phyloP scores from a whole-genome alignment of 2,329 filamentous ascomycete genomes.

The Dothiorella sarmentorum region DNA sequence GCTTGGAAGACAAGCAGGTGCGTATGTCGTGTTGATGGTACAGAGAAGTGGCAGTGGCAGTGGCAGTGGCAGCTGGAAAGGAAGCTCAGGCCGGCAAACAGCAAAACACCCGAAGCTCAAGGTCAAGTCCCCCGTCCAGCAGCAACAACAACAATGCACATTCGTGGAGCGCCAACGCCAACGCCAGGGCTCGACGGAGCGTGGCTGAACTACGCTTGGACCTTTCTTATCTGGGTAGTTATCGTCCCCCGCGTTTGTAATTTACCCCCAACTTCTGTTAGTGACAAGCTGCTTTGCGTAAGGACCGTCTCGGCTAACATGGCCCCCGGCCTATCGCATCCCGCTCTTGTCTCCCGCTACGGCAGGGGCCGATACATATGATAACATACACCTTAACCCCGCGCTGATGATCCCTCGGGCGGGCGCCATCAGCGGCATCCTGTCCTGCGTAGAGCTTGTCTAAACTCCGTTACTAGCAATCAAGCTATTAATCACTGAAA shows the following conservation, averaged over 20 bases:
- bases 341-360: background rate
- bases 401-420: background rate
- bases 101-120: no score
- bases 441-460: background rate
- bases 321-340: background rate
- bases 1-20: background rate
- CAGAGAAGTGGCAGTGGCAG: no score
- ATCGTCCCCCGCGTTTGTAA: conserved; percentile 8
- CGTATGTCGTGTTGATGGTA: background rate
- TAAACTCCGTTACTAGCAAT: no score
- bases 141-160: no score
- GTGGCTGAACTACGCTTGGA: background rate
- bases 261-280: background rate
- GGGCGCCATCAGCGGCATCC: conserved; percentile 6
- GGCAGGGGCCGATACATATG: background rate
- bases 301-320: background rate
- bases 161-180: no score
- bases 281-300: conserved; percentile 11
- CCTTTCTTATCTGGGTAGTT: background rate
- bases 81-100: no score
- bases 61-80: no score
- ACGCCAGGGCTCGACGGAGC: no score
- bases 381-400: background rate
- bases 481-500: no score
- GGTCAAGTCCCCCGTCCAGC: no score